Evolutionary conservation across 129 eudicot species (phyloP), one percentile per base, ranked within the genome.

Genomic region (Deinandra increscens): DNA sequence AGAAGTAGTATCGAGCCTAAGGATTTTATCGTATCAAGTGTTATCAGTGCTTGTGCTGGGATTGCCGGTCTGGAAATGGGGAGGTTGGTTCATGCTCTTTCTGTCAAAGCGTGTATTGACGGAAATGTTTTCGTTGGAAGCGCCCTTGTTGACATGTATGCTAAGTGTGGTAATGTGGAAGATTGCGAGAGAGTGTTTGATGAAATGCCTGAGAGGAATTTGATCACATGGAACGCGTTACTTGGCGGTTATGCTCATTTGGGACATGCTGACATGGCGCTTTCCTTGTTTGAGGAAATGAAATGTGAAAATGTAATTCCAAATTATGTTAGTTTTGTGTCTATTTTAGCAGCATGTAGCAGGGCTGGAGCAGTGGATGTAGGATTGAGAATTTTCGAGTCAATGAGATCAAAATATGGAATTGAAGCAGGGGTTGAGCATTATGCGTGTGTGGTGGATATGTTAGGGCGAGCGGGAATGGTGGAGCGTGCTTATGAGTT

Each of bases 141-240:
- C 64, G 90, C 97, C 23, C 81, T 91, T 44, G 97, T 91, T 5
- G 97, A 91, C 84, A 85, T 91, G 97, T 91, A 87, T 55, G 95
- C 90, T 17, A 87, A 91, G 65, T 91, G 92, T 85, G 97, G 96
- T 37, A 85, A 84, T 20, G 66, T 85, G 8, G 81, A 83, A 70
- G 90, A 83, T 37, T 85, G 95, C 14, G 88, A 87, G 73, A 71
- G 7, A 36, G 70, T 84, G 48, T 87, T 91, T 70, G 71, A 66
- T 56, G 87, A 70, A 17, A 79, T 85, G 81, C 79, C 83, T 0
- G 76, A 75, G 58, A 77, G 82, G 62, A 91, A 91, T 49, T 64
- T 85, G 39, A 64, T 91, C 26, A 78, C 85, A 1, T 91, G 96
- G 96, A 91, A 91, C 19, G 87, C 93, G 3, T 66, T 91, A 78